Percentiles rank a stretch among this genome's conserved stretches.
Evolutionary conservation across 2,329 filamentous ascomycete species (phyloP).

Genomic region (Metarhizium anisopliae): DNA sequence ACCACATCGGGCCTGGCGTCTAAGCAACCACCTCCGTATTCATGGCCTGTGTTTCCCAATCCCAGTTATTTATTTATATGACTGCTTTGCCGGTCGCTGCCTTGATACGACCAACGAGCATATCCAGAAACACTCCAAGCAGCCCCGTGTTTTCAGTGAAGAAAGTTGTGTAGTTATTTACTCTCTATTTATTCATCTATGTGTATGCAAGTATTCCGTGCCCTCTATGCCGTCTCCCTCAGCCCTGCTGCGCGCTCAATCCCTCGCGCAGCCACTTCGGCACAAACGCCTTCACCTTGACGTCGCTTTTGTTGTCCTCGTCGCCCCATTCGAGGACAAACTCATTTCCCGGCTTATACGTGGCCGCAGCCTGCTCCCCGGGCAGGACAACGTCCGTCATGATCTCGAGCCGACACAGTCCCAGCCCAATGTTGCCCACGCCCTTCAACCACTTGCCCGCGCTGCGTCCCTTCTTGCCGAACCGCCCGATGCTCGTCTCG

Average conservation of each 20-base stretch:
- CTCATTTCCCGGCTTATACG: conserved; percentile 51
- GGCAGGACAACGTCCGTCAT: conserved; percentile 77
- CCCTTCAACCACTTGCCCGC: conserved; percentile 74
- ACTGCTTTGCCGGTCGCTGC: too few species aligned
- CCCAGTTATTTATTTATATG: too few species aligned
- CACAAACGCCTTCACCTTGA: conserved; percentile 71
- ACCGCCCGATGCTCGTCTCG: conserved; percentile 40
- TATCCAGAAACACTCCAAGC: neutral
- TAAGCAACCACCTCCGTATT: too few species aligned
- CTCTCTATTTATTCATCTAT: neutral
- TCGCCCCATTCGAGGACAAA: conserved; percentile 49
- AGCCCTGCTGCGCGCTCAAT: conserved; percentile 21
- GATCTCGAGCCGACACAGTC: conserved; percentile 75
- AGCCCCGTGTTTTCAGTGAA: neutral
- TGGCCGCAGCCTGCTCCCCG: conserved; percentile 55
- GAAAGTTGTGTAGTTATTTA: neutral
- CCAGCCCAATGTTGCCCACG: conserved; percentile 79
- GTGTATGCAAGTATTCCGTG: neutral
- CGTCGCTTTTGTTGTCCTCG: conserved; percentile 24
- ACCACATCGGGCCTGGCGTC: too few species aligned
- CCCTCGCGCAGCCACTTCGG: conserved; percentile 59
- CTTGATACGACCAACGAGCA: too few species aligned
- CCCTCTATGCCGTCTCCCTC: neutral
- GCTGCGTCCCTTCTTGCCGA: conserved; percentile 53
- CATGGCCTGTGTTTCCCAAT: too few species aligned